Evolutionary conservation across 371 early-diverging fungal genomes (phyloP).

Genomic region (Mortierella sp.): DNA sequence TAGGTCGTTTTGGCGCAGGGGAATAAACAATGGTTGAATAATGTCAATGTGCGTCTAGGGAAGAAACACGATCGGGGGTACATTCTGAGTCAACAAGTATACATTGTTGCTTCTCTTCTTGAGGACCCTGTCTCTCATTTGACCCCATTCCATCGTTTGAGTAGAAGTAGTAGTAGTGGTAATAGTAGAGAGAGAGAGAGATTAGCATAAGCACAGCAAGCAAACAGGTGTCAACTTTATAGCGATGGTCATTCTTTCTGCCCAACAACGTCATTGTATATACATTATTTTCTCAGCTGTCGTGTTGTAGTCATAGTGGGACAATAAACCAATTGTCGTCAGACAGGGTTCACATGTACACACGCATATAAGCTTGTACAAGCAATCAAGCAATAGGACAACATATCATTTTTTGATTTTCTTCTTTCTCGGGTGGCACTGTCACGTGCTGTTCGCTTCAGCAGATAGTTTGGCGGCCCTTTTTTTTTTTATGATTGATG

Average conservation of each 20-base stretch:
- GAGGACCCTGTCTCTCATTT: not conserved
- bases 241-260: too few relatives aligned
- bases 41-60: not conserved
- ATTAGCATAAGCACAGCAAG: not conserved
- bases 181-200: not conserved
- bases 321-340: too few relatives aligned
- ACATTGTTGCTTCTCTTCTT: not conserved
- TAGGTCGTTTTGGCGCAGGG: not conserved
- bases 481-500: too few relatives aligned
- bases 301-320: too few relatives aligned
- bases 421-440: not conserved
- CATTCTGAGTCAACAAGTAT: not conserved
- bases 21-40: not conserved
- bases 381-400: not conserved
- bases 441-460: constrained; percentile 8
- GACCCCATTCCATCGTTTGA: not conserved
- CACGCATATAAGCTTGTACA: too few relatives aligned
- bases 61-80: not conserved
- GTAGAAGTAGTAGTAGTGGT: not conserved
- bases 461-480: not conserved
- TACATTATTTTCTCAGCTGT: too few relatives aligned
- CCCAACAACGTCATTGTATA: too few relatives aligned
- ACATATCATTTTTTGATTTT: too few relatives aligned
- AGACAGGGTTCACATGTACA: too few relatives aligned
- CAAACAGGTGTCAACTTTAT: too few relatives aligned